Evolutionary conservation across 2,329 filamentous ascomycete genomes (phyloP).

Genomic region (Aspergillus fumigatiaffinis): DNA sequence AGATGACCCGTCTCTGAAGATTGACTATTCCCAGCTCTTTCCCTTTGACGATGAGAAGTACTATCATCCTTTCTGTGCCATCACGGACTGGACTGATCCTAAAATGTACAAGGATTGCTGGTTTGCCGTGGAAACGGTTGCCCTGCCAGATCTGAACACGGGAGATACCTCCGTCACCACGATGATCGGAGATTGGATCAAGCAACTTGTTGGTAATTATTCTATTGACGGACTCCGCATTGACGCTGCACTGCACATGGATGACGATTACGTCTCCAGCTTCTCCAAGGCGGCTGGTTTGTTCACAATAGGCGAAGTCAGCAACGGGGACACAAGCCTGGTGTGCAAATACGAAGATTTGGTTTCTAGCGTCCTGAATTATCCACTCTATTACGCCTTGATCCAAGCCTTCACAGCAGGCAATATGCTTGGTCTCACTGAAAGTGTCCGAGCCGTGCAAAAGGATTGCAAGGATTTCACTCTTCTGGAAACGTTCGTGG

Average conservation of each 20-base stretch:
- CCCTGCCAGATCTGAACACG: slow-evolving; percentile 46
- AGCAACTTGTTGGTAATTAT: slow-evolving; percentile 40
- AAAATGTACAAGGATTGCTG: slow-evolving; percentile 29
- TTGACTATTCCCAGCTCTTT: slow-evolving; percentile 15
- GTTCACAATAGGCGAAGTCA: slow-evolving; percentile 47
- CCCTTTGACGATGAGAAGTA: slow-evolving; percentile 19
- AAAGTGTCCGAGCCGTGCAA: slow-evolving; percentile 21
- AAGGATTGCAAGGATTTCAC: slow-evolving; percentile 39
- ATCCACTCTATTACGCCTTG: slow-evolving; percentile 36
- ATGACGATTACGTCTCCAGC: slow-evolving; percentile 36
- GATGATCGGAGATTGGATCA: slow-evolving; percentile 40
- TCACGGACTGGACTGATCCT: slow-evolving; percentile 13
- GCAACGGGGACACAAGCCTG: slow-evolving; percentile 29
- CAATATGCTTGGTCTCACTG: slow-evolving; percentile 24
- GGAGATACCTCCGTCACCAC: slow-evolving; percentile 38
- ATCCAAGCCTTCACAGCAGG: slow-evolving; percentile 30
- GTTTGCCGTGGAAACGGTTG: slow-evolving; percentile 44
- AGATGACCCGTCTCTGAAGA: background rate
- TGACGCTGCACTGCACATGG: slow-evolving; percentile 48
- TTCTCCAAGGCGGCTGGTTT: slow-evolving; percentile 34
- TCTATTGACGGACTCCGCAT: slow-evolving; percentile 49
- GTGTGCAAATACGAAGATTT: slow-evolving; percentile 41
- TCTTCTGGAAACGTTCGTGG: slow-evolving; percentile 51
- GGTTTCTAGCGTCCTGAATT: slow-evolving; percentile 46
- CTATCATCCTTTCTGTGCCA: slow-evolving; percentile 16